Conservation (phyloP, 345 rosid genomes). For the Salix udensis region DNA sequence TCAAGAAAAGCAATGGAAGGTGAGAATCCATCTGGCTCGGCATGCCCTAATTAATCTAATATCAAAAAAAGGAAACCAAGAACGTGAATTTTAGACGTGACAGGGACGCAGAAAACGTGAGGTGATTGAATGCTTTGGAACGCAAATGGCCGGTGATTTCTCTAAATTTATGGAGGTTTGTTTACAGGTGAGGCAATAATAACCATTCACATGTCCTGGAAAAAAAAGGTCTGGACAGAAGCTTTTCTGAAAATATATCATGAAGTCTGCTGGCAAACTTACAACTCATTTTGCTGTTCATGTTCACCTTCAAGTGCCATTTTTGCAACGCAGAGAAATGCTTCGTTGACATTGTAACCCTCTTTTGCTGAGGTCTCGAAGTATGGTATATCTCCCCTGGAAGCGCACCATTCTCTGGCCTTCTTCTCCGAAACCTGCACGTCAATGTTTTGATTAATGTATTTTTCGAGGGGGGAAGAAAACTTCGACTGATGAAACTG, state of each 20-base stretch:
- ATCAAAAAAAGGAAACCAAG: not conserved
- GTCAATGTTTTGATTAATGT: not conserved
- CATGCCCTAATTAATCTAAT: too few relatives aligned
- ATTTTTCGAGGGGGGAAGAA: not conserved
- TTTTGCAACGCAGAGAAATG: conserved; percentile 61
- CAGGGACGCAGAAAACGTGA: not conserved
- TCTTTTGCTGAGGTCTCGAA: conserved; percentile 86
- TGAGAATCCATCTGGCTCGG: too few relatives aligned
- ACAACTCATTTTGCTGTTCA: conserved; percentile 53
- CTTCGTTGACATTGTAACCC: conserved; percentile 65
- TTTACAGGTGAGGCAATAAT: not conserved
- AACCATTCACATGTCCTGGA: not conserved
- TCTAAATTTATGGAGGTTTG: not conserved
- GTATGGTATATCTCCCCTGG: conserved; percentile 59
- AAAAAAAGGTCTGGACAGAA: not conserved
- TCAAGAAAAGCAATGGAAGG: too few relatives aligned
- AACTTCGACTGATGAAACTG: not conserved
- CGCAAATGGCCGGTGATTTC: not conserved
- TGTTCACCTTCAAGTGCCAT: conserved; percentile 52
- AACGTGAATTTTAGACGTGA: not conserved
- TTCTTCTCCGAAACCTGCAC: conserved; percentile 63
- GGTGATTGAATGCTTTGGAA: not conserved
- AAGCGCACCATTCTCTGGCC: conserved; percentile 74
- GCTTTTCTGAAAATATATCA: not conserved
- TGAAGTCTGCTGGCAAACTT: conserved; percentile 3